These are phyloP conservation scores for Salix caprea DNA, from an alignment of 345 rosid species.

Conservation along the genomic window DNA sequence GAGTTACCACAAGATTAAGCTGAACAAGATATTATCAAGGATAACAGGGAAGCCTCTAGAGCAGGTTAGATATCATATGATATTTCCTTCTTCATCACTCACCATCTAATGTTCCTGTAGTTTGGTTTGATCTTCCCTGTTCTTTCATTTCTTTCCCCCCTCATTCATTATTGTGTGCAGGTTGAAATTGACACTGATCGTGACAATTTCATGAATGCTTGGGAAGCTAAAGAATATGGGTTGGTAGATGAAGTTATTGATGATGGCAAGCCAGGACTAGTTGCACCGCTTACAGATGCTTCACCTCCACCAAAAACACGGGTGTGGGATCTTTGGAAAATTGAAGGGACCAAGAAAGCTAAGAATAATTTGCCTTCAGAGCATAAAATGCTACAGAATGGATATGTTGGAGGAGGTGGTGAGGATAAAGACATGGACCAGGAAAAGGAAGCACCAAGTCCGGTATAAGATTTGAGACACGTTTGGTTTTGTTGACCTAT, in stretches of 20 bases:
- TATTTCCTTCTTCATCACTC: background rate
- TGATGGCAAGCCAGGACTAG: conserved; percentile 88
- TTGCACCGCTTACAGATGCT: conserved; percentile 68
- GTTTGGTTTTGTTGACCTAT: background rate
- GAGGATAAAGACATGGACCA: conserved; percentile 21
- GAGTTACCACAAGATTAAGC: conserved; percentile 69
- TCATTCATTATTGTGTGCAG: conserved; percentile 29
- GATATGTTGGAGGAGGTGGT: conserved; percentile 26
- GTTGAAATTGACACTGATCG: conserved; percentile 73
- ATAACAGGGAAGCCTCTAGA: conserved; percentile 66
- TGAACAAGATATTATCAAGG: conserved; percentile 75
- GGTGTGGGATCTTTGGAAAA: conserved; percentile 69
- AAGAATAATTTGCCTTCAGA: conserved; percentile 59
- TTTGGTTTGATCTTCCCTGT: background rate
- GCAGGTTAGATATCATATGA: conserved; percentile 39
- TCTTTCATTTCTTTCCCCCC: background rate
- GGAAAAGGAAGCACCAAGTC: conserved; percentile 20
- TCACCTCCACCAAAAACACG: conserved; percentile 65
- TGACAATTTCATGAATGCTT: conserved; percentile 81
- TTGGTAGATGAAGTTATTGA: conserved; percentile 78
- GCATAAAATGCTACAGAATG: conserved; percentile 32
- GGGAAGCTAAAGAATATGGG: conserved; percentile 96
- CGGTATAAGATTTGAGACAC: conserved; percentile 6
- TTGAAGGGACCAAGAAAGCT: conserved; percentile 61
- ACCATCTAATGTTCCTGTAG: background rate